A percentile compares a stretch with the other conserved stretches of the same genome.
phyloP scores from a whole-genome alignment of 2,329 filamentous ascomycete species.

The Colletotrichum musicola region DNA sequence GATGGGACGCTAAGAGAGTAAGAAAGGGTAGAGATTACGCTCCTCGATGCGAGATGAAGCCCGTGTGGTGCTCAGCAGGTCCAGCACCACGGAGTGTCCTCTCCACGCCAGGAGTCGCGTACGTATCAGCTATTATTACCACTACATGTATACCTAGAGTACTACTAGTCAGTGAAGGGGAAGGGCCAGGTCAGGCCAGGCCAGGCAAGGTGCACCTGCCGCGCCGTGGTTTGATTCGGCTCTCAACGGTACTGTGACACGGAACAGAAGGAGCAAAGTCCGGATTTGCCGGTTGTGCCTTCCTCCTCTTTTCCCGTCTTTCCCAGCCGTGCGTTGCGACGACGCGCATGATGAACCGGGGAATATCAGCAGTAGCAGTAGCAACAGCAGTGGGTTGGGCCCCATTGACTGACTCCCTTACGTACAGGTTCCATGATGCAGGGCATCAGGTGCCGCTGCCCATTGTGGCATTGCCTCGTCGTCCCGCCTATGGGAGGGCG shows the following conservation, averaged over 20 bases:
- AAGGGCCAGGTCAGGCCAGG: constrained; percentile 1
- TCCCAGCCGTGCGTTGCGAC: not conserved
- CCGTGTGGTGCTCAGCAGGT: constrained; percentile 1
- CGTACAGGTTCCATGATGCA: not conserved
- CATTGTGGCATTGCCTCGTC: constrained; percentile 10
- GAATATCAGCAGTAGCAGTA: constrained; percentile 1
- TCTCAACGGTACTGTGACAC: not conserved
- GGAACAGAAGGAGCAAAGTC: not conserved
- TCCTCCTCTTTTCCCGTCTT: too few relatives aligned
- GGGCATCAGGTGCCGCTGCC: constrained; percentile 21
- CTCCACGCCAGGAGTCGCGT: not conserved
- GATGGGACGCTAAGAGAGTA: constrained; percentile 5
- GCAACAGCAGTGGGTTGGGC: constrained; percentile 9
- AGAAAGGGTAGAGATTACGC: not conserved
- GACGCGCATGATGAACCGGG: not conserved
- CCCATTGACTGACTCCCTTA: constrained; percentile 1
- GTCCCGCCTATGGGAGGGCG: not conserved
- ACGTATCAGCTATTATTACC: too few relatives aligned
- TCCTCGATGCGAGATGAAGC: constrained; percentile 13
- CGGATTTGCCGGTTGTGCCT: too few relatives aligned
- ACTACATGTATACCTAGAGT: too few relatives aligned
- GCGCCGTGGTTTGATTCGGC: constrained; percentile 1
- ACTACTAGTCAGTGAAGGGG: not conserved
- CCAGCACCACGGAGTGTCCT: not conserved
- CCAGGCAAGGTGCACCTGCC: not conserved